These are phyloP conservation scores for Diplocarpon mali DNA, from an alignment of 2,329 filamentous ascomycete genomes.

Conservation along the genomic window DNA sequence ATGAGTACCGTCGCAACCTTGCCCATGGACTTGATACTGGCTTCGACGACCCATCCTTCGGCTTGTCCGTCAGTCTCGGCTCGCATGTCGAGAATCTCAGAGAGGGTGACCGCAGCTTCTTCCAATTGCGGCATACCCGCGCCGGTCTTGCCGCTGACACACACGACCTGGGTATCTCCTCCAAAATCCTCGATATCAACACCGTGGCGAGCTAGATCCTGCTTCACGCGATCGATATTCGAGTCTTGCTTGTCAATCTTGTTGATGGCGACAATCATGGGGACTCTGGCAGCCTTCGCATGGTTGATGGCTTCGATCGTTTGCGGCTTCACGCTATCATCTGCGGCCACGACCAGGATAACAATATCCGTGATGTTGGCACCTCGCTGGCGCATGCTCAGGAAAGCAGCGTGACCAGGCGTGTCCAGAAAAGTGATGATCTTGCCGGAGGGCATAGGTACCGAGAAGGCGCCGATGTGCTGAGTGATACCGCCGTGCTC, in stretches of 20 bases:
- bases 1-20: constrained; percentile 84
- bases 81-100: constrained; percentile 83
- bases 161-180: constrained; percentile 85
- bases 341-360: constrained; percentile 86
- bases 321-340: constrained; percentile 95
- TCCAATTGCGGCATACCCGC: constrained; percentile 85
- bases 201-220: constrained; percentile 71
- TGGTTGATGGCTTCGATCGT: constrained; percentile 95
- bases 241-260: constrained; percentile 87
- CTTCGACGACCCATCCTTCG: constrained; percentile 92
- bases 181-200: constrained; percentile 92
- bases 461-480: constrained; percentile 95
- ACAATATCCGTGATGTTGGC: constrained; percentile 96
- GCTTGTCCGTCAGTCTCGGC: constrained; percentile 66
- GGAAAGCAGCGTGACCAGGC: constrained; percentile 88
- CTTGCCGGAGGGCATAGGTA: constrained; percentile 75
- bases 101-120: constrained; percentile 75
- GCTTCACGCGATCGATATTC: constrained; percentile 73
- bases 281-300: constrained; percentile 73
- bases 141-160: constrained; percentile 88
- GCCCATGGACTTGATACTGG: constrained; percentile 73
- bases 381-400: constrained; percentile 90
- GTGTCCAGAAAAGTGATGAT: constrained; percentile 95
- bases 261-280: constrained; percentile 95
- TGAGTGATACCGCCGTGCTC: constrained; percentile 98